A percentile compares a stretch with the other conserved stretches of the same genome.
Evolutionary conservation across 192 early-diverging fungal genomes (phyloP).

Genomic region (Funneliformis geosporum): DNA sequence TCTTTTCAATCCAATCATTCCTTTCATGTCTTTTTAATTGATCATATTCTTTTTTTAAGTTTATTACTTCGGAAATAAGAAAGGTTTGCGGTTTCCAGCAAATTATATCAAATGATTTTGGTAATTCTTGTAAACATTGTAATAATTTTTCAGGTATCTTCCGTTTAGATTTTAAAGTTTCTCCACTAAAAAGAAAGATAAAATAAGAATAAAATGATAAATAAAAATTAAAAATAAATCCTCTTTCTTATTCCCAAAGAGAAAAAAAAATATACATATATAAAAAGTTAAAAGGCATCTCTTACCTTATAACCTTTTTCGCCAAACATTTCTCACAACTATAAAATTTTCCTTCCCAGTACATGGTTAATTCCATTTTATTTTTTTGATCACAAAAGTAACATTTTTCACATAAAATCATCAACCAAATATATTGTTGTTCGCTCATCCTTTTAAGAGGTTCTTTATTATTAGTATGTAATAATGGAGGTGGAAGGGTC

Average conservation of each 20-base stretch:
- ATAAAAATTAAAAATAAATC: too few species aligned
- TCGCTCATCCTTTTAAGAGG: not conserved
- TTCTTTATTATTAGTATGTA: too few species aligned
- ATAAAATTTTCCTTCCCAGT: slow-evolving; percentile 15
- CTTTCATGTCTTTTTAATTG: too few species aligned
- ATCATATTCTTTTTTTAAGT: too few species aligned
- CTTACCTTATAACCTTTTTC: slow-evolving; percentile 13
- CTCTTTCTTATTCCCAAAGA: too few species aligned
- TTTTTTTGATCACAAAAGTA: slow-evolving; percentile 17
- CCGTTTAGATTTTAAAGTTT: not conserved
- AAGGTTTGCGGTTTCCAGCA: too few species aligned
- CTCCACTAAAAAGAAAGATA: not conserved
- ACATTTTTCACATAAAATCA: not conserved
- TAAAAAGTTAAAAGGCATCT: not conserved
- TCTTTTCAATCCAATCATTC: too few species aligned
- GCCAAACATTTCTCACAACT: not conserved
- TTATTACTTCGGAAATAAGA: too few species aligned
- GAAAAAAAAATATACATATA: not conserved
- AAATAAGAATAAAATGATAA: not conserved
- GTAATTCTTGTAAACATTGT: too few species aligned
- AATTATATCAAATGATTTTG: too few species aligned
- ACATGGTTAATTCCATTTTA: not conserved
- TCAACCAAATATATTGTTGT: slow-evolving; percentile 7
- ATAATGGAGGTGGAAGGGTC: not conserved
- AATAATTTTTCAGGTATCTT: not conserved